These are phyloP conservation scores for Tolypocladium sp. DNA, from an alignment of 2,329 filamentous ascomycete species.

Conservation along the genomic window DNA sequence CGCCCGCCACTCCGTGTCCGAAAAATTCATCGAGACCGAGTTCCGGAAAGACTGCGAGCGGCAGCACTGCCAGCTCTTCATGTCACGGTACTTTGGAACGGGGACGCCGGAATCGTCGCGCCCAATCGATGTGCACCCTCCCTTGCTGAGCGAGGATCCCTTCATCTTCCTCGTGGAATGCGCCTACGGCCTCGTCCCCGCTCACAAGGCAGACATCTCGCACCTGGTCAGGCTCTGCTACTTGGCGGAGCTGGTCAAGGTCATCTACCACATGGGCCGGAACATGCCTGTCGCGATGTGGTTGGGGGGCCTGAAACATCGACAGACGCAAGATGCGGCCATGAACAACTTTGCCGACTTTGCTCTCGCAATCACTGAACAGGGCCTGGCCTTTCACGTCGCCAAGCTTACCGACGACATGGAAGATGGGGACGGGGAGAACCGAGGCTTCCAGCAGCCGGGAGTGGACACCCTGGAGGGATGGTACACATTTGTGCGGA, in stretches of 20 bases:
- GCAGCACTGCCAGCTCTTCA: constrained; percentile 70
- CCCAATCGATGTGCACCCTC: constrained; percentile 37
- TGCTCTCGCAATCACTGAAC: constrained; percentile 37
- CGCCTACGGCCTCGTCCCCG: constrained; percentile 59
- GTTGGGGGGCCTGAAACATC: constrained; percentile 34
- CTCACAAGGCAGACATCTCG: constrained; percentile 62
- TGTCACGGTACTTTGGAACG: constrained; percentile 42
- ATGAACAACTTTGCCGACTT: constrained; percentile 48
- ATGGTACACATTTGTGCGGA: constrained; percentile 56
- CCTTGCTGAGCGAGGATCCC: constrained; percentile 59
- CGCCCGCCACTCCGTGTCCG: constrained; percentile 50
- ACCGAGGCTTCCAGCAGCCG: constrained; percentile 45
- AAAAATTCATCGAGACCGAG: constrained; percentile 56
- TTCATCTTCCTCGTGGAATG: constrained; percentile 78
- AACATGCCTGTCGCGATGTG: constrained; percentile 43
- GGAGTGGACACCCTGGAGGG: constrained; percentile 43
- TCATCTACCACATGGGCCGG: constrained; percentile 51
- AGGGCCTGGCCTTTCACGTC: constrained; percentile 30
- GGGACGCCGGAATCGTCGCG: constrained; percentile 28
- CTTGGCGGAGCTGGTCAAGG: constrained; percentile 81
- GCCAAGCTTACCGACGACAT: constrained; percentile 15
- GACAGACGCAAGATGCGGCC: constrained; percentile 32
- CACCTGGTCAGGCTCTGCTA: constrained; percentile 82
- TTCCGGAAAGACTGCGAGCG: constrained; percentile 59
- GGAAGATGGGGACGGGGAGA: constrained; percentile 22